Evolutionary conservation across 2,329 filamentous ascomycete species (phyloP), one percentile per base, ranked within the genome.

Genomic region (Trichothecium sympodiale): DNA sequence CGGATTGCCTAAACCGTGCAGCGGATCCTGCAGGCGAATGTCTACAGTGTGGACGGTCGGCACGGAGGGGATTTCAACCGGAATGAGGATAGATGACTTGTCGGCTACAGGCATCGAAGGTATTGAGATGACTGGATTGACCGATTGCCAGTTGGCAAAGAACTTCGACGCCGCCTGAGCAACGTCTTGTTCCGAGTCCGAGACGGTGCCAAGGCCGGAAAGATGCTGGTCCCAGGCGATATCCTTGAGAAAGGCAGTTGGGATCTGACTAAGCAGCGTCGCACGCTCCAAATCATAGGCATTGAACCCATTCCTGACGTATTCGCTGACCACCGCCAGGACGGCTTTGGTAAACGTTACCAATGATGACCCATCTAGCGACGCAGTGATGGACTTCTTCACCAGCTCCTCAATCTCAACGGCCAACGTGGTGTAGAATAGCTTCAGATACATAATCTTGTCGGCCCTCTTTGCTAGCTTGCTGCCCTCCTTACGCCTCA

Each of bases 1-100:
- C 37, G 51, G 56, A 49, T 46, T 49, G 20, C 20, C 20, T 10
- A 25, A 25, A 25, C 20, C 20, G 20, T 25, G 20, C 10, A 25
- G 20, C 39, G 48, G 26, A 41, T 53, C 39, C 7, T 65, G 59
- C 2, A 84, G 57, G 18, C 64, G 62, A 18, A 89, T 69, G 35
- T 82, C 76, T 3, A 82, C 80, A 0, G 83, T 93, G 56, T 94
- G 83, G 0, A 96, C 74, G 15, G 94, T 74, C 33, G 84, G 76
- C 2, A 94, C 69, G 2, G 81, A 78, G 0, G 89, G 89, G 2
- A 98, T 77, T 39, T 94, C 86, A 12, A 98, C 88, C 0, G 88
- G 84, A 36, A 98, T 93, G 20, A 82, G 66, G 46, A 98, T 88
- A 10, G 77, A 78, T 71, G 70, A 41, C 56, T 65, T 44, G 15